Evolutionary conservation across 73 alveolate genomes (phyloP).

Genomic region (Stentor coeruleus): DNA sequence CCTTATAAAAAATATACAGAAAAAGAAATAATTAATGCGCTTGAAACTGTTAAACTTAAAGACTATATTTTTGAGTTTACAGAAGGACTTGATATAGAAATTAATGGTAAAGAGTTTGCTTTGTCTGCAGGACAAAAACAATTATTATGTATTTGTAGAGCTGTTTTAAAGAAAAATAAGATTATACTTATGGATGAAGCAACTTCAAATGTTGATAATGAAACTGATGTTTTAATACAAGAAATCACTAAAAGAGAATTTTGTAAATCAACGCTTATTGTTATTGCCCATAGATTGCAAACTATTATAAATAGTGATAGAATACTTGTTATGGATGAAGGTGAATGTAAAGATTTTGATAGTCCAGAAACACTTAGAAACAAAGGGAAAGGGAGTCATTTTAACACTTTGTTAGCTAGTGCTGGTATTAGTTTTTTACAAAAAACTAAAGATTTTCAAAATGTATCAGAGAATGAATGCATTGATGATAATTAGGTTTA

Average conservation of each 20-base stretch:
- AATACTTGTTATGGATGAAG: conserved; percentile 51
- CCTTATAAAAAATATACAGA: conserved; percentile 64
- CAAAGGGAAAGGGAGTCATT: too few relatives aligned
- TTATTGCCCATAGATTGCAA: conserved; percentile 58
- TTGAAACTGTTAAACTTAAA: conserved; percentile 68
- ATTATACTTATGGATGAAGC: conserved; percentile 29
- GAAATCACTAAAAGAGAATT: conserved; percentile 28
- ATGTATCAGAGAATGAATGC: too few relatives aligned
- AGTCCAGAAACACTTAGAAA: conserved; percentile 59
- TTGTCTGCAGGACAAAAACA: conserved; percentile 57
- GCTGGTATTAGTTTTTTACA: too few relatives aligned
- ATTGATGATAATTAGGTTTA: too few relatives aligned
- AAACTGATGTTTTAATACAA: conserved; percentile 21
- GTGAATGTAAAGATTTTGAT: conserved; percentile 58
- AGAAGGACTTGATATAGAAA: too few relatives aligned
- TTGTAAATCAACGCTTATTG: conserved; percentile 31
- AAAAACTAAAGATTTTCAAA: too few relatives aligned
- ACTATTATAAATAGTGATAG: conserved; percentile 55
- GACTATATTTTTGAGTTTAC: too few relatives aligned
- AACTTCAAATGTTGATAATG: conserved; percentile 20
- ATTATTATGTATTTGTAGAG: conserved; percentile 56
- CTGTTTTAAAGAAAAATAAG: conserved; percentile 37
- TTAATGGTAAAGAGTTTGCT: too few relatives aligned
- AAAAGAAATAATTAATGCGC: conserved; percentile 51
- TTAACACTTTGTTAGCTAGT: too few relatives aligned